Evolutionary conservation across 1,284 basidiomycete genomes (phyloP).

Genomic region (Puccinia brachypodii): DNA sequence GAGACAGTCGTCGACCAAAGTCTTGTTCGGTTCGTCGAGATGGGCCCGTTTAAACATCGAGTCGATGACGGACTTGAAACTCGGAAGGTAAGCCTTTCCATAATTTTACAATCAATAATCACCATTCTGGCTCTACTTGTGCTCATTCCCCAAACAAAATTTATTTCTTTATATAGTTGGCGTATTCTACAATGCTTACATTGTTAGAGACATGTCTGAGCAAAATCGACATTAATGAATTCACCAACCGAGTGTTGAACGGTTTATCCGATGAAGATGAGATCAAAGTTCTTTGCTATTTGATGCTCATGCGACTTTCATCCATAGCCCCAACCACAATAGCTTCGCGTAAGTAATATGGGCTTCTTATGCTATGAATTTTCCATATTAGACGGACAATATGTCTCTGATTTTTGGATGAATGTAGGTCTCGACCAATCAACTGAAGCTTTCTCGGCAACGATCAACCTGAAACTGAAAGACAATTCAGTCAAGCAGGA

Average conservation of each 20-base stretch:
- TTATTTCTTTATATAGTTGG: constrained; percentile 66
- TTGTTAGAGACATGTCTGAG: constrained; percentile 84
- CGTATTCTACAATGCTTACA: constrained; percentile 96
- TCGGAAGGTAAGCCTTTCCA: constrained; percentile 58
- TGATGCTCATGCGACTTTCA: constrained; percentile 88
- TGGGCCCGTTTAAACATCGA: constrained; percentile 98
- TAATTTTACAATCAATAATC: too few relatives aligned
- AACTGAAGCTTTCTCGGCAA: constrained; percentile 74
- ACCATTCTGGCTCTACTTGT: background rate
- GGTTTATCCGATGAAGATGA: constrained; percentile 90
- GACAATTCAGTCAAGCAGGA: constrained; percentile 94
- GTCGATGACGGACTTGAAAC: constrained; percentile 89
- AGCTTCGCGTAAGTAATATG: constrained; percentile 52
- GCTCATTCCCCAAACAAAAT: background rate
- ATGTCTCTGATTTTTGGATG: background rate
- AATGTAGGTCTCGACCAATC: constrained; percentile 73
- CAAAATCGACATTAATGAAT: constrained; percentile 80
- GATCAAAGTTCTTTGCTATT: constrained; percentile 92
- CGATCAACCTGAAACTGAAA: constrained; percentile 69
- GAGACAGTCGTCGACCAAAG: constrained; percentile 78
- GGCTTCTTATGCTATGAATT: constrained; percentile 55
- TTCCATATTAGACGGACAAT: background rate
- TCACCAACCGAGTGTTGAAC: constrained; percentile 75
- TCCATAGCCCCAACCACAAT: constrained; percentile 79
- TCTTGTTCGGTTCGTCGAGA: constrained; percentile 80